Percentiles rank a stretch among this genome's conserved stretches.
These are phyloP conservation scores for Cryptococcus hybrid DNA, from an alignment of 1,284 basidiomycete genomes.

Conservation along the genomic window DNA sequence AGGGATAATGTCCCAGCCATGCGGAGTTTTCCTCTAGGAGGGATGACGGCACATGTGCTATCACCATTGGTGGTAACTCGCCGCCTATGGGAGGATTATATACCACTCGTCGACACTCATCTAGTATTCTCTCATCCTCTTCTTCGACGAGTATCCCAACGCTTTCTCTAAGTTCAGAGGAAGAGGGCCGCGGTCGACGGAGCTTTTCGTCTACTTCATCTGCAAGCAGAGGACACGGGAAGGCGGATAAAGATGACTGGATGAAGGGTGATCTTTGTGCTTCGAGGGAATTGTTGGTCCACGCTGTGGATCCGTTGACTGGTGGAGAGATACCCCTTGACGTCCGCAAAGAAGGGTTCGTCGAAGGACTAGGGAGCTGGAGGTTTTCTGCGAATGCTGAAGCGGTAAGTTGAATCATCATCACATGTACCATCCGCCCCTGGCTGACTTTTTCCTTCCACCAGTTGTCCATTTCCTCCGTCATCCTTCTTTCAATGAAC, in stretches of 20 bases:
- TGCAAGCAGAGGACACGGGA: no score
- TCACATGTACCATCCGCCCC: neutral
- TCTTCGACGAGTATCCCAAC: no score
- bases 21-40: neutral
- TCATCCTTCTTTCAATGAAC: conserved; percentile 15
- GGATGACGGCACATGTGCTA: neutral
- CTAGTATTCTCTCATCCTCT: no score
- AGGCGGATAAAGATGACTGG: conserved; percentile 38
- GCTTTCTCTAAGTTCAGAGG: no score
- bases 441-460: neutral
- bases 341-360: conserved; percentile 40
- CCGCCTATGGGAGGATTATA: neutral
- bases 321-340: conserved; percentile 36
- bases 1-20: neutral
- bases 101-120: neutral
- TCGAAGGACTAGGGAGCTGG: conserved; percentile 45
- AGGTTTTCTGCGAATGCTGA: conserved; percentile 37
- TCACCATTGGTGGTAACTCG: neutral
- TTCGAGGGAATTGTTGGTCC: conserved; percentile 33
- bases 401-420: conserved; percentile 26
- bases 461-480: conserved; percentile 43
- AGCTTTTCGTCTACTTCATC: no score
- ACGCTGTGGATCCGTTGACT: conserved; percentile 37
- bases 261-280: conserved; percentile 41
- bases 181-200: no score